Conservation (phyloP, 202 grass and related monocot species). For the Panicum virgatum region DNA sequence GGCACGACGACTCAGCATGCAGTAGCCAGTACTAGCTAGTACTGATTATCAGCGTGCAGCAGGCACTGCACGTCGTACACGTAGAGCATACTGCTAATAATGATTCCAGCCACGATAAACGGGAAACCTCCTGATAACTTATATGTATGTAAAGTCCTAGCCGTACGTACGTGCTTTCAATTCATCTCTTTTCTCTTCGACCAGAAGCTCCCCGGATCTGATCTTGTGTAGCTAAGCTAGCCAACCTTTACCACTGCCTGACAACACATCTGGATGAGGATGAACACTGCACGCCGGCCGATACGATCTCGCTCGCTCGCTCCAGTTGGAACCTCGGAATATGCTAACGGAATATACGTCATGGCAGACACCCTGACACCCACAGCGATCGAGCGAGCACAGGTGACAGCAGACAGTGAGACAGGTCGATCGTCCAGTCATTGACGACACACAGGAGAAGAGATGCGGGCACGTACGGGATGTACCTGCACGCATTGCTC, state of each 20-base stretch:
- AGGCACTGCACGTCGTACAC: slow-evolving; percentile 4
- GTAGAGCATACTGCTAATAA: background rate
- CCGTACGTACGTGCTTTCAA: background rate
- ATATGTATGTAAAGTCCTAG: too few relatives aligned
- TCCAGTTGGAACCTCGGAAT: slow-evolving; percentile 24
- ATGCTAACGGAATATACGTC: slow-evolving; percentile 28
- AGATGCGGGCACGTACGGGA: background rate
- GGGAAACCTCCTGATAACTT: too few relatives aligned
- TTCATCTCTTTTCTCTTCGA: background rate
- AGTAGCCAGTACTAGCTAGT: background rate
- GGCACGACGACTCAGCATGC: background rate
- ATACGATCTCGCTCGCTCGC: background rate
- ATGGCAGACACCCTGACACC: background rate
- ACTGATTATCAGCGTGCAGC: background rate
- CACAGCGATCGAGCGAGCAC: background rate
- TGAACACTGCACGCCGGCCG: too few relatives aligned
- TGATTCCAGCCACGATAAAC: slow-evolving; percentile 7
- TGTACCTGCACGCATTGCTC: background rate
- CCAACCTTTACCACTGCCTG: background rate
- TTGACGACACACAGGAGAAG: background rate
- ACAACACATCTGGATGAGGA: too few relatives aligned
- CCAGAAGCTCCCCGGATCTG: background rate
- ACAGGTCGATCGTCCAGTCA: background rate
- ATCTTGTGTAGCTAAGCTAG: background rate
- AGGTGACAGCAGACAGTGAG: slow-evolving; percentile 9